Evolutionary conservation across 306 rosid genomes (phyloP), one percentile per base, ranked within the genome.

Genomic region (Cicer judaicum): DNA sequence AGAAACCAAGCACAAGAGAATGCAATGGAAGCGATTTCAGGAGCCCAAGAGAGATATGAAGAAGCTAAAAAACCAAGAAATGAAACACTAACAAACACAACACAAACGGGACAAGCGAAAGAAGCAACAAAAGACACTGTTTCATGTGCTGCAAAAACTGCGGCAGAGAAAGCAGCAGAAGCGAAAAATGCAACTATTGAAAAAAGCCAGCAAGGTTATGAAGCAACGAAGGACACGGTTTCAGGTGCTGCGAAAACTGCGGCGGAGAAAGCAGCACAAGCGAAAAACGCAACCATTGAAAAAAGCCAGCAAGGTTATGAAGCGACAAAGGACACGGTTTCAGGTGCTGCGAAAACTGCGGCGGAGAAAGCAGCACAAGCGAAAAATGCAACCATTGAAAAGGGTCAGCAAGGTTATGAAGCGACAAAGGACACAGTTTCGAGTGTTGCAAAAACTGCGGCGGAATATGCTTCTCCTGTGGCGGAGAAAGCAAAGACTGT

Each of bases 41-140:
- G 82, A 0, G 91, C 93, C 0, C 84, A 82, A 63, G 92, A 84
- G 74, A 70, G 82, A 7, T 83, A 81, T 13, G 83, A 79, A 54
- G 47, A 40, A 59, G 89, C 90, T 7, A 85, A 86, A 41, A 72
- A 86, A 73, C 77, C 79, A 8, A 70, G 56, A 8, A 80, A 70
- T 4, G 75, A 86, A 53, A 72, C 85, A 60, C 44, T 85, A 0
- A 52, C 56, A 4, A 6, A 62, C 3, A 75, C 80, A 59, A 49
- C 83, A 0, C 85, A 79, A 68, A 44, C 79, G 1, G 79, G 72
- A 10, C 72, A 42, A 56, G 76, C 66, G 0, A 84, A 49, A 13
- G 55, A 13, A n/a, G 19, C 9, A 7, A n/a, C 55, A n/a, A 6
- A 7, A n/a, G 55, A 49, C 8, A 49, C 19, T 3, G 55, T n/a